Percentiles rank a stretch among this genome's conserved stretches.
These are phyloP conservation scores for Trichosporon coremiiforme DNA, from an alignment of 1,284 basidiomycete genomes.

Conservation along the genomic window DNA sequence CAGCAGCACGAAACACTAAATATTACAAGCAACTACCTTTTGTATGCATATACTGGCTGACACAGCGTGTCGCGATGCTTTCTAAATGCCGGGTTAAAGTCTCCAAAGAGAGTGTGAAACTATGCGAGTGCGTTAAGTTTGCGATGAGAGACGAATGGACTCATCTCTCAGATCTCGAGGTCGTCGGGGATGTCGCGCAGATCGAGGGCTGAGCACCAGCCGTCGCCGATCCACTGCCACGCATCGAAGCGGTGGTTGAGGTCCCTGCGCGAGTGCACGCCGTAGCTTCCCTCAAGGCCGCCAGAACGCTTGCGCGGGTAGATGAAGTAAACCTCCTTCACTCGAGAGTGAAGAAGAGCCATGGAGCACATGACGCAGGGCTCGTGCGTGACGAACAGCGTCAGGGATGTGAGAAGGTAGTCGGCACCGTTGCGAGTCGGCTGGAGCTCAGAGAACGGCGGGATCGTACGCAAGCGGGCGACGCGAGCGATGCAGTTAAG, in stretches of 20 bases:
- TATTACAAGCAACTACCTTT: constrained; percentile 14
- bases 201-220: constrained; percentile 31
- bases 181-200: constrained; percentile 26
- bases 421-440: constrained; percentile 65
- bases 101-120: neutral
- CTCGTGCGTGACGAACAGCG: constrained; percentile 86
- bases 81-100: constrained; percentile 11
- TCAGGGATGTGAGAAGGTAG: constrained; percentile 80
- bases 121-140: neutral
- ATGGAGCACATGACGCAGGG: constrained; percentile 95
- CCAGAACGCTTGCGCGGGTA: constrained; percentile 66
- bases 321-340: constrained; percentile 78
- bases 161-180: constrained; percentile 25
- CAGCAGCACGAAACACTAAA: constrained; percentile 59
- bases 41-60: constrained; percentile 19
- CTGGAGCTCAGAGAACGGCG: constrained; percentile 49
- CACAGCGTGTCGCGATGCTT: constrained; percentile 4
- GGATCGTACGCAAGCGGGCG: constrained; percentile 60
- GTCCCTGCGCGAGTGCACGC: constrained; percentile 71
- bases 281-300: constrained; percentile 57
- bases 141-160: constrained; percentile 2
- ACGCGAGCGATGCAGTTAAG: constrained; percentile 70
- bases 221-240: constrained; percentile 49
- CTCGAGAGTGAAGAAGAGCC: constrained; percentile 86
- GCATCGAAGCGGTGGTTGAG: constrained; percentile 83